Evolutionary conservation across 140 eudicot species (phyloP), one percentile per base, ranked within the genome.

Genomic region (Eryngium alpinum): DNA sequence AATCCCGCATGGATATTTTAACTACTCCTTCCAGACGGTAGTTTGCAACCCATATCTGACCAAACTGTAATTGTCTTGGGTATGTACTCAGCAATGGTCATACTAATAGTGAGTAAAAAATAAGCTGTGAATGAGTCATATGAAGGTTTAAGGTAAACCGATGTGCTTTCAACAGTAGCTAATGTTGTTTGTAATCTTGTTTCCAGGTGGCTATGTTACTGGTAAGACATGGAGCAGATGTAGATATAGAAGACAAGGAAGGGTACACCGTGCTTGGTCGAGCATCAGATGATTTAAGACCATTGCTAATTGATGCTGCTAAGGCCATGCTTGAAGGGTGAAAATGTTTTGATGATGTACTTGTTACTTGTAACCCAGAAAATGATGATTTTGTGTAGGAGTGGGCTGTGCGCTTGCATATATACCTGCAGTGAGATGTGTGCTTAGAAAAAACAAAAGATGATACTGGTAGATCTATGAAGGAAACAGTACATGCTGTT

Each of bases 181-280:
- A 1, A 32, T 70, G 46, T 67, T 24, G 24, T 18, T 59, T 12
- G 82, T 62, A 24, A 19, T 75, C 31, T 76, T 69, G 33, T 84
- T 81, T 59, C 72, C 89, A 91, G 97, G 93, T 90, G 32, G 92
- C 98, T 49, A 87, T 94, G 19, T 86, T 94, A 49, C 87, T 94
- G 44, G 86, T 94, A 69, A 89, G 99, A 80, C 99, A 96, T 79
- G 99, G 98, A 80, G 99, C 98, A 43, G 91, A 93, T 83, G 97
- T 96, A 85, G 98, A 96, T 77, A 81, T 92, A 15, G 93, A 87
- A 85, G 99, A 95, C 78, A 93, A 95, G 76, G 98, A 95, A 87
- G 99, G 96, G 49, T 95, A 92, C 90, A 95, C 94, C 1, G 97
- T 89, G 75, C 97, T 92, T 82, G 98, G 92, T 72, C 91, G 97